Conservation (phyloP, 2,329 filamentous ascomycete species). For the Sodiomyces alkalinus region DNA sequence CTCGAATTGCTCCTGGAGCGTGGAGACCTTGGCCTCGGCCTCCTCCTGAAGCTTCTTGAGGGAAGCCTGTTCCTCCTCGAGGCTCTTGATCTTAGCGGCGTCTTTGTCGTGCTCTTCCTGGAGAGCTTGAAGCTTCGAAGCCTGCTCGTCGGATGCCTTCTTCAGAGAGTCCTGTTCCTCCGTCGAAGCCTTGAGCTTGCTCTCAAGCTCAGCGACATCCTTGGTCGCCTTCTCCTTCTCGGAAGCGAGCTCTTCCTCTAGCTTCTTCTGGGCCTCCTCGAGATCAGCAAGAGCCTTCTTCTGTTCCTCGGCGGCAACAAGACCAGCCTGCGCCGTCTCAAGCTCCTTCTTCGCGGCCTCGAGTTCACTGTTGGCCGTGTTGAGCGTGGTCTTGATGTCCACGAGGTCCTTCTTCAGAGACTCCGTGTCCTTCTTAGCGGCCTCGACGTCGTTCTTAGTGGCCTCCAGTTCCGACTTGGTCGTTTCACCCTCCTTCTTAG, state of each 20-base stretch:
- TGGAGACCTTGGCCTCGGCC: conserved; percentile 13
- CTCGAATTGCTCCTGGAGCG: conserved; percentile 16
- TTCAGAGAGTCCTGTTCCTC: conserved; percentile 10
- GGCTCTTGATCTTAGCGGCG: conserved; percentile 11
- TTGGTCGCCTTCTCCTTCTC: conserved; percentile 5
- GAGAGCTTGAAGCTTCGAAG: conserved; percentile 12
- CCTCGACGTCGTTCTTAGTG: conserved; percentile 15
- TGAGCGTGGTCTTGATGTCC: conserved; percentile 10
- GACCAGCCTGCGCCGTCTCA: conserved; percentile 7
- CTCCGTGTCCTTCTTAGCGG: conserved; percentile 10
- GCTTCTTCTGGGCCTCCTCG: conserved; percentile 8
- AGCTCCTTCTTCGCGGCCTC: conserved; percentile 11
- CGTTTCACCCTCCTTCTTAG: conserved; percentile 10
- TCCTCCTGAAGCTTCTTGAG: conserved; percentile 17
- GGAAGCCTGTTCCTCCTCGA: conserved; percentile 14
- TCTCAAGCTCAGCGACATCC: conserved; percentile 9
- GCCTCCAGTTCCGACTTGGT: conserved; percentile 9
- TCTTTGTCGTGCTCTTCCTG: conserved; percentile 12
- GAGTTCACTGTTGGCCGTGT: conserved; percentile 3
- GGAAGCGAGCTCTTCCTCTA: conserved; percentile 3
- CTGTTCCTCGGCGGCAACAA: conserved; percentile 3
- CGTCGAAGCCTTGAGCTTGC: conserved; percentile 11
- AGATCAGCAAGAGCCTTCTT: conserved; percentile 5
- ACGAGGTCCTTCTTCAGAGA: conserved; percentile 13
- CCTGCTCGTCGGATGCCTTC: conserved; percentile 10